Base-by-base conservation (phyloP, 2,329 filamentous ascomycete genomes). In the Aspergillus pseudoviridinutans region DNA sequence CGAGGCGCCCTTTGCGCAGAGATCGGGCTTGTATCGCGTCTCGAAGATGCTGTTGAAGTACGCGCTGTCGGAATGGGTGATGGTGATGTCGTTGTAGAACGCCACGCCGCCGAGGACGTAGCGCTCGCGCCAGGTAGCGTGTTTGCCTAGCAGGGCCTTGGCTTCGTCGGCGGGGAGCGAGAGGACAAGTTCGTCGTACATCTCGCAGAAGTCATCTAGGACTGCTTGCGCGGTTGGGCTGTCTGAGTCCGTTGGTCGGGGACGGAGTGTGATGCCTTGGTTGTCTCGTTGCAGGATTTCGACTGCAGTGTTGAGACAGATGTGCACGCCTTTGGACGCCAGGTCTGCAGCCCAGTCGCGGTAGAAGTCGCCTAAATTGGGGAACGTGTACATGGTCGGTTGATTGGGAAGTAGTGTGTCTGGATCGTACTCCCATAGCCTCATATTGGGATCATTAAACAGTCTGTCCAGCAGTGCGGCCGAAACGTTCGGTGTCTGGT, bases 401-500 rank as follows among this genome's bases (percentile, higher is more conserved):
- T 80, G 66, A 59, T 82, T 85, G 35, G 79, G 80, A 1, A 85
- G 68, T 3, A 86, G 71, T 0, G 79, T 83, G 49, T 82, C 77
- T 0, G 76, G 65, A 52, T 85, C 82, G 61, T 84, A 86, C 28
- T 83, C 75, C 83, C 83, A 87, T 8, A 87, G 74, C 59, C 81
- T 81, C 78, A 84, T 83, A 54, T 82, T 83, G 0, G 82, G 82
- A 56, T 84, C 81, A 57, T 84, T 76, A 52, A 84, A 86, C 0
- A 87, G 70, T 4, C 83, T 74, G 66, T 87, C 83, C 4, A 91
- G 77, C 35, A 91, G 85, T 25, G 87, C 86, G 46, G 82, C 83
- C 0, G 88, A 85, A 0, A 91, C 87, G 61, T 90, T 85, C 0
- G 87, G 84, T 0, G 88, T 88, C 64, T 89, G 86, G 63, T 91